These are phyloP conservation scores for Penicillium lividum DNA, from an alignment of 495 filamentous ascomycete species.

Conservation along the genomic window DNA sequence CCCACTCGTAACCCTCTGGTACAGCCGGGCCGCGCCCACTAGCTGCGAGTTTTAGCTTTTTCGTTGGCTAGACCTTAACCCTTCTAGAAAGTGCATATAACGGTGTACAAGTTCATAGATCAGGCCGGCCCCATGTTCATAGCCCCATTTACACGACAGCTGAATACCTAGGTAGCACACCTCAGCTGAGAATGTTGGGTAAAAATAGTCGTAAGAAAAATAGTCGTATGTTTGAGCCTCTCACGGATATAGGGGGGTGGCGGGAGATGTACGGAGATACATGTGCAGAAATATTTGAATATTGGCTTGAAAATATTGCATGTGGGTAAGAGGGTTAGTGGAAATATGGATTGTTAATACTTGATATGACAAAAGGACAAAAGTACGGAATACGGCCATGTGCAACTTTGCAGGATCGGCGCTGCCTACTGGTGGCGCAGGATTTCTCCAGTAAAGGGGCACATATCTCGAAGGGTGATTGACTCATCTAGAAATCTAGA, in stretches of 20 bases:
- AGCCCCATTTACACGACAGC: background rate
- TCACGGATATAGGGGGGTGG: background rate
- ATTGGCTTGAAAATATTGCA: background rate
- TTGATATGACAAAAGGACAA: conserved; percentile 7
- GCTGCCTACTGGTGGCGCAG: conserved; percentile 28
- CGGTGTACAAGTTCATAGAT: background rate
- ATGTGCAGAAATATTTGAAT: background rate
- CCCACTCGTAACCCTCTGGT: background rate
- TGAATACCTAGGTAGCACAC: background rate
- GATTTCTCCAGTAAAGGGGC: conserved; percentile 17
- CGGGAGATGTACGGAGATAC: background rate
- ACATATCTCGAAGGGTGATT: conserved; percentile 22
- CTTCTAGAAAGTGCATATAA: background rate
- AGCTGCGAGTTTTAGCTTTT: background rate
- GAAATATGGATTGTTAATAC: background rate
- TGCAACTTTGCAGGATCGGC: conserved; percentile 32
- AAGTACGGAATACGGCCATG: conserved; percentile 20
- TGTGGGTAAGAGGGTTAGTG: background rate
- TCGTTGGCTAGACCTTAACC: background rate
- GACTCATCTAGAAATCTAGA: conserved; percentile 22
- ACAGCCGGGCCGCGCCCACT: background rate
- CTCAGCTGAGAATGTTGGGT: background rate
- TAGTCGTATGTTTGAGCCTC: background rate
- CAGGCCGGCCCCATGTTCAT: background rate
- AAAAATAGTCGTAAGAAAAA: no score